These are phyloP conservation scores for Candida broadrunensis DNA, from an alignment of 805 yeast genomes.

Conservation along the genomic window DNA sequence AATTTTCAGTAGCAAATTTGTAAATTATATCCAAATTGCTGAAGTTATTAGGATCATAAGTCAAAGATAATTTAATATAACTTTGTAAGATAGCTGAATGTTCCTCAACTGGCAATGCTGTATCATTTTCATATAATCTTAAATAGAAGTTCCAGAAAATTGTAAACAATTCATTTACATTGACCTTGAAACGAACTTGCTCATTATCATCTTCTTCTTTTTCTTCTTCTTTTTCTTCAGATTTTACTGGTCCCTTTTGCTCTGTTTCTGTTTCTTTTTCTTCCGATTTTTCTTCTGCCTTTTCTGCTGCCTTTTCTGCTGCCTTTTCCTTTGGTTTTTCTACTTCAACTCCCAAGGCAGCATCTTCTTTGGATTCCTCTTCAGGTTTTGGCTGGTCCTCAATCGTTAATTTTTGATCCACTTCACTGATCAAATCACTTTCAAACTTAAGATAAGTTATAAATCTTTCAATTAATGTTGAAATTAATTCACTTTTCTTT, in stretches of 20 bases:
- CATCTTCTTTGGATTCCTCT: conserved; percentile 4
- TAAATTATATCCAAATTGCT: conserved; percentile 62
- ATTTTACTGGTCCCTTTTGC: not conserved
- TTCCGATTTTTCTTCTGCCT: conserved; percentile 13
- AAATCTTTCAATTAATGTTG: conserved; percentile 71
- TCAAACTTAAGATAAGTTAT: conserved; percentile 43
- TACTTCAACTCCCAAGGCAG: conserved; percentile 8
- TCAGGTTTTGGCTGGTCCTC: too few relatives aligned
- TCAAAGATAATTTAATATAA: conserved; percentile 60
- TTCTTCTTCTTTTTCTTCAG: not conserved
- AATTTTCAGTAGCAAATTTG: conserved; percentile 48
- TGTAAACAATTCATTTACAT: conserved; percentile 45
- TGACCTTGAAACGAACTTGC: conserved; percentile 1
- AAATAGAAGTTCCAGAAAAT: conserved; percentile 65
- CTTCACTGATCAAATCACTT: conserved; percentile 10
- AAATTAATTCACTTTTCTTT: conserved; percentile 61
- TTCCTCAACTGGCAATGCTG: conserved; percentile 67
- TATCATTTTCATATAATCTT: conserved; percentile 53
- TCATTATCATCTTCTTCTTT: not conserved
- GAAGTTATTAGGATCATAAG: conserved; percentile 61
- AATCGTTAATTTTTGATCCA: not conserved
- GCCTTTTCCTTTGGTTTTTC: too few relatives aligned
- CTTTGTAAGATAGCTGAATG: conserved; percentile 62
- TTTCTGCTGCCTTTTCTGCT: conserved; percentile 1
- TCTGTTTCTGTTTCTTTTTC: conserved; percentile 5